A percentile compares a stretch with the other conserved stretches of the same genome.
These are phyloP conservation scores for Amborella trichopoda DNA, from an alignment of 164 flowering plant species.

Conservation along the genomic window DNA sequence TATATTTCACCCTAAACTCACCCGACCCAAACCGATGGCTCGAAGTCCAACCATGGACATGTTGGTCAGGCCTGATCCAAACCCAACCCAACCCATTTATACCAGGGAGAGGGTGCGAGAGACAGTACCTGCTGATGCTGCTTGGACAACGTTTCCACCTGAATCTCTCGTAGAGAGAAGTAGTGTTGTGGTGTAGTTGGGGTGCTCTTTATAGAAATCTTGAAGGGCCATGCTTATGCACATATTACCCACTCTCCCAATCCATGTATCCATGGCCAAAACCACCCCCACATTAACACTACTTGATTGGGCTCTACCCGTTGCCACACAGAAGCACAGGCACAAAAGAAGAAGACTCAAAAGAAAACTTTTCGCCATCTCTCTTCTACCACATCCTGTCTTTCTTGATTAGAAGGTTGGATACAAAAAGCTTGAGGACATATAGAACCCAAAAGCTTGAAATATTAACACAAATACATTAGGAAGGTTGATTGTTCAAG, in stretches of 20 bases:
- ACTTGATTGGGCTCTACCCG: too few relatives aligned
- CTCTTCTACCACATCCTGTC: too few relatives aligned
- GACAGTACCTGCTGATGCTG: slow-evolving; percentile 8
- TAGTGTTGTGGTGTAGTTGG: background rate
- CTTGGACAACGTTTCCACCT: background rate
- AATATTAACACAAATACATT: too few relatives aligned
- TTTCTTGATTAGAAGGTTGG: too few relatives aligned
- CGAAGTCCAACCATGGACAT: background rate
- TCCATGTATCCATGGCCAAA: slow-evolving; percentile 4
- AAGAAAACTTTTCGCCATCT: too few relatives aligned
- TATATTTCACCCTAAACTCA: background rate
- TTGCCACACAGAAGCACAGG: too few relatives aligned
- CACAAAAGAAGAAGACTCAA: too few relatives aligned
- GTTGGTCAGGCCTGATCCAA: background rate
- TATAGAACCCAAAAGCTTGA: too few relatives aligned
- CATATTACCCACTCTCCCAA: slow-evolving; percentile 3
- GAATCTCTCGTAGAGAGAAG: slow-evolving; percentile 4
- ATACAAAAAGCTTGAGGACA: too few relatives aligned
- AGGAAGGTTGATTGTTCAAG: too few relatives aligned
- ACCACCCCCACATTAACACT: slow-evolving; percentile 5
- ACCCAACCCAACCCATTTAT: background rate
- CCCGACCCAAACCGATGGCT: background rate
- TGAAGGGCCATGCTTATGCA: slow-evolving; percentile 10
- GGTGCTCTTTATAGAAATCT: slow-evolving; percentile 3
- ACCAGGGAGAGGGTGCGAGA: too few relatives aligned